A percentile compares a stretch with the other conserved stretches of the same genome.
phyloP scores from a whole-genome alignment of 2,329 filamentous ascomycete genomes.

The Paecilomyces fulvus region DNA sequence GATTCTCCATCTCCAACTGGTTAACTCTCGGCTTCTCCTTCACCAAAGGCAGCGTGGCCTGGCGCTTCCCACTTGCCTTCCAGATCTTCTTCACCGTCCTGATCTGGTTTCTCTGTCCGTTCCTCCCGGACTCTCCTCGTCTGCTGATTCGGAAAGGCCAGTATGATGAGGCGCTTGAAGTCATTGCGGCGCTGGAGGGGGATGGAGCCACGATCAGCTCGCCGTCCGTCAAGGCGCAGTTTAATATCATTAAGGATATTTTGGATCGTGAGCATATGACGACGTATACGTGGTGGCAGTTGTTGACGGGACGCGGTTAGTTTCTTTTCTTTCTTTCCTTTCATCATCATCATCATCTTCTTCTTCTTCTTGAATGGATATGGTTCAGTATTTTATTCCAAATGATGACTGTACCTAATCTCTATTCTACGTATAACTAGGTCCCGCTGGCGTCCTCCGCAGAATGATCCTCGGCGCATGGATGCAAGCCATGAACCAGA shows the following conservation, averaged over 20 bases:
- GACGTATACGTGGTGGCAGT: slow-evolving; percentile 38
- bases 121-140: slow-evolving; percentile 29
- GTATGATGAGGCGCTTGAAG: slow-evolving; percentile 6
- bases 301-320: slow-evolving; percentile 31
- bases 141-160: slow-evolving; percentile 9
- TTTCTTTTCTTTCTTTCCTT: too few species aligned
- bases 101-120: slow-evolving; percentile 19
- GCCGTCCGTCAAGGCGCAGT: slow-evolving; percentile 20
- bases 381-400: neutral
- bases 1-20: slow-evolving; percentile 38
- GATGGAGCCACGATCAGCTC: slow-evolving; percentile 20
- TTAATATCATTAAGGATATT: slow-evolving; percentile 29
- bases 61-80: slow-evolving; percentile 23
- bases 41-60: slow-evolving; percentile 22
- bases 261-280: slow-evolving; percentile 38
- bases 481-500: slow-evolving; percentile 31
- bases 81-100: slow-evolving; percentile 22
- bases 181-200: slow-evolving; percentile 16
- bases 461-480: slow-evolving; percentile 39
- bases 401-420: neutral
- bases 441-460: slow-evolving; percentile 32
- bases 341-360: too few species aligned
- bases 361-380: too few species aligned
- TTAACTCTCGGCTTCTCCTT: slow-evolving; percentile 37
- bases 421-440: slow-evolving; percentile 1